Evolutionary conservation across 768 basidiomycete genomes (phyloP), one percentile per base, ranked within the genome.

Genomic region (Gloeopeniophorella convolvens): DNA sequence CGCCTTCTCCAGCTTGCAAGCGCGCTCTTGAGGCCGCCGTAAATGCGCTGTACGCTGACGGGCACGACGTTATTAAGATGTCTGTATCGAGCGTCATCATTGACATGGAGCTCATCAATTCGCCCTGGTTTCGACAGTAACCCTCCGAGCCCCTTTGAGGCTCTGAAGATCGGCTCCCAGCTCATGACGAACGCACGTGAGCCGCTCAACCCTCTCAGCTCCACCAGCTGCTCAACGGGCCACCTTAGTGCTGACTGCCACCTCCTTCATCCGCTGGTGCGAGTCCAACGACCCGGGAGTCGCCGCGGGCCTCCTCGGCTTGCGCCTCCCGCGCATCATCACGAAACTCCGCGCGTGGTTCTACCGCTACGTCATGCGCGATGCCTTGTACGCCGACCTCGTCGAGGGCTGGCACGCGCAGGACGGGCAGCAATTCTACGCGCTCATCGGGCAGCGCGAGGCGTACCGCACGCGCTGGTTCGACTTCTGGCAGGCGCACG

Each of bases 1-100:
- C 63, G 24, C 77, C 79, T 3, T 81, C 82, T 2, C 82, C 82
- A 1, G 75, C 82, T 0, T 82, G 80, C 51, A 60, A 63, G 26
- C 72, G 82, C n/a, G 80, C 77, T 13, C 66, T 83, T 8, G 57
- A 71, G 30, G 65, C 54, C 20, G 78, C 80, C 1, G 71, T 74
- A 1, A 66, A 73, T 0, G 63, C 65, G 4, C 64, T 83, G 16
- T 50, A 66, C 27, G 69, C 65, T 27, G 53, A 73, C 11, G 80
- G 79, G 0, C 76, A 83, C 27, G 67, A 75, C 36, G 64, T 80
- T 5, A 62, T 79, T 11, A 68, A 77, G 34, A 75, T 85, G 83
- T 47, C 16, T 20, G 51, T 75, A 58, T 35, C 15, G n/a, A n/a
- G n/a, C n/a, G n/a, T n/a, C n/a, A n/a, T n/a, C n/a, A n/a, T 21